Percentiles rank a stretch among this genome's conserved stretches.
Conservation (phyloP, 2,329 filamentous ascomycete species). For the Sclerotinia subarctica region DNA sequence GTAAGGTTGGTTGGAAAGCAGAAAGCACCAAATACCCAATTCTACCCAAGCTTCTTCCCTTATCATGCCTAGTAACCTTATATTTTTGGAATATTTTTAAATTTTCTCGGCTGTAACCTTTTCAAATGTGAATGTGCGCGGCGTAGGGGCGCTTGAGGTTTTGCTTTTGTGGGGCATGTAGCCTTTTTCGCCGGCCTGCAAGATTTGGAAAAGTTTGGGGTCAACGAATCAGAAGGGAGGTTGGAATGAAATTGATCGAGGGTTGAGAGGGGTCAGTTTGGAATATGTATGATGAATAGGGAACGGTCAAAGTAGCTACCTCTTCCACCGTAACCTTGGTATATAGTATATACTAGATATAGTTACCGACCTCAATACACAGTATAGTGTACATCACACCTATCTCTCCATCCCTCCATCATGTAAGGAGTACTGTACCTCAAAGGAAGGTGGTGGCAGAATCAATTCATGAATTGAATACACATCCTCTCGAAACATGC, state of each 20-base stretch:
- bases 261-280: background rate
- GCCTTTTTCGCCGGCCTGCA: background rate
- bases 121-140: constrained; percentile 9
- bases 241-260: background rate
- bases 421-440: background rate
- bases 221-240: background rate
- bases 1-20: constrained; percentile 3
- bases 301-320: background rate
- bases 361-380: too few relatives aligned
- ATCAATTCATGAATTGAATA: too few relatives aligned
- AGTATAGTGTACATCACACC: too few relatives aligned
- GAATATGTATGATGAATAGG: background rate
- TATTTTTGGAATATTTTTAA: too few relatives aligned
- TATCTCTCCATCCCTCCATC: background rate
- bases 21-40: background rate
- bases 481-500: background rate
- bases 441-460: too few relatives aligned
- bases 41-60: constrained; percentile 10
- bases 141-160: background rate
- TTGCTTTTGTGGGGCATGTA: background rate
- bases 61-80: background rate
- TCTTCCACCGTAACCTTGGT: too few relatives aligned
- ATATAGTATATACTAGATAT: too few relatives aligned
- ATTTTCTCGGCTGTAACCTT: constrained; percentile 11
- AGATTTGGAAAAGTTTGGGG: background rate